phyloP scores from a whole-genome alignment of 805 yeast species.

The Starmerella davenportii region DNA sequence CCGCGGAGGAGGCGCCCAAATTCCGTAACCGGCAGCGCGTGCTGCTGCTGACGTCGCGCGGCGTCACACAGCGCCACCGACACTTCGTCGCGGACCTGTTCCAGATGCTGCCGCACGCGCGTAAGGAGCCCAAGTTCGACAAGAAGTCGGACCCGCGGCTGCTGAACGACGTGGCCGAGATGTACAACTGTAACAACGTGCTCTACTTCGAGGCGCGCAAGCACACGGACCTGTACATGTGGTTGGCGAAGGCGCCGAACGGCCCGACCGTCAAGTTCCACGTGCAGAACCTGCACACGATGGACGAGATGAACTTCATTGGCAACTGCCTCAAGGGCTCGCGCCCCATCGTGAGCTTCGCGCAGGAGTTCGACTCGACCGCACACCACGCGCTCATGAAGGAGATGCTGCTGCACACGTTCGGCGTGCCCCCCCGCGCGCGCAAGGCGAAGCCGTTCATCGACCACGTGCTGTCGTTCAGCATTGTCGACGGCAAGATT shows the following conservation, averaged over 20 bases:
- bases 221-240: slow-evolving; percentile 83
- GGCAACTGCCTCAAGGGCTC: slow-evolving; percentile 94
- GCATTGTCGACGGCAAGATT: slow-evolving; percentile 78
- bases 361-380: slow-evolving; percentile 48
- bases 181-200: slow-evolving; percentile 91
- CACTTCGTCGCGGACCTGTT: slow-evolving; percentile 73
- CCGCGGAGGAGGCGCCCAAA: slow-evolving; percentile 18
- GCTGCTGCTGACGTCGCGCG: slow-evolving; percentile 78
- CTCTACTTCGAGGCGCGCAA: slow-evolving; percentile 90
- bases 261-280: slow-evolving; percentile 93
- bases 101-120: slow-evolving; percentile 73
- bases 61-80: slow-evolving; percentile 86
- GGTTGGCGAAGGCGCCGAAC: slow-evolving; percentile 93
- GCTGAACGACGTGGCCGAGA: slow-evolving; percentile 86
- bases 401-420: slow-evolving; percentile 62
- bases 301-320: slow-evolving; percentile 88
- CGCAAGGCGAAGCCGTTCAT: slow-evolving; percentile 86
- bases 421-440: slow-evolving; percentile 91
- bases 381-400: slow-evolving; percentile 61
- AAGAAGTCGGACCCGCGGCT: slow-evolving; percentile 75
- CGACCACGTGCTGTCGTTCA: slow-evolving; percentile 87
- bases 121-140: slow-evolving; percentile 92
- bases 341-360: slow-evolving; percentile 83
- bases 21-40: slow-evolving; percentile 78
- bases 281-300: slow-evolving; percentile 84